Evolutionary conservation across 768 basidiomycete genomes (phyloP), one percentile per base, ranked within the genome.

Genomic region (Psilocybe subaeruginosa): DNA sequence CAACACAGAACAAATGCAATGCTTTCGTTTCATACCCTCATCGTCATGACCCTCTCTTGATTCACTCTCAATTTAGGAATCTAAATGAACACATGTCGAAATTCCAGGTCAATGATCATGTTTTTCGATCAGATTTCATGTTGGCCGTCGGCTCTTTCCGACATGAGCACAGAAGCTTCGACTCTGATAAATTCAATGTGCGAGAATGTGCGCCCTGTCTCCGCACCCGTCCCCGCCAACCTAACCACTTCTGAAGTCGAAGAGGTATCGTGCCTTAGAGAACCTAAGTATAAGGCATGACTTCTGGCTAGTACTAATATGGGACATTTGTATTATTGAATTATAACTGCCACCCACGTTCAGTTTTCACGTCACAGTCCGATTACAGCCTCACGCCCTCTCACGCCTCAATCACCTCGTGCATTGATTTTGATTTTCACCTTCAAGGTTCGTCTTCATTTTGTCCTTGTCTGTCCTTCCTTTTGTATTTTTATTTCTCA

Each of bases 401-500:
- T 16, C 27, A 8, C 23, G 11, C 19, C 29, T 51, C 29, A 29
- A 29, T 30, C 49, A 51, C 49, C 29, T 30, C 31, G 12, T 29
- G 29, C 29, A 11, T 51, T 51, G 49, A 31, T 29, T 29, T 43
- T 43, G 41, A 43, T 43, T 43, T 43, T 43, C 41, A 43, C 11
- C 4, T 11, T 12, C 17, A 43, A 43, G 41, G 41, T 43, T 43
- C n/a, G 41, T 43, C 41, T 12, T 43, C 41, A 12, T 43, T 43
- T 1, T 43, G 11, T 16, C 41, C 14, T 43, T 5, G 17, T 23
- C 39, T 17, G 27, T 23, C 14, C 16, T 52, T 35, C 39, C 8
- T 30, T n/a, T 16, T 19, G 29, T 57, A 4, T 33, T 17, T 19
- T 31, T 49, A 5, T 59, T 69, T 69, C 68, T 67, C 68, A 69